Conservation (phyloP, 352 stramenopile genomes). For the Phytophthora foliorum region DNA sequence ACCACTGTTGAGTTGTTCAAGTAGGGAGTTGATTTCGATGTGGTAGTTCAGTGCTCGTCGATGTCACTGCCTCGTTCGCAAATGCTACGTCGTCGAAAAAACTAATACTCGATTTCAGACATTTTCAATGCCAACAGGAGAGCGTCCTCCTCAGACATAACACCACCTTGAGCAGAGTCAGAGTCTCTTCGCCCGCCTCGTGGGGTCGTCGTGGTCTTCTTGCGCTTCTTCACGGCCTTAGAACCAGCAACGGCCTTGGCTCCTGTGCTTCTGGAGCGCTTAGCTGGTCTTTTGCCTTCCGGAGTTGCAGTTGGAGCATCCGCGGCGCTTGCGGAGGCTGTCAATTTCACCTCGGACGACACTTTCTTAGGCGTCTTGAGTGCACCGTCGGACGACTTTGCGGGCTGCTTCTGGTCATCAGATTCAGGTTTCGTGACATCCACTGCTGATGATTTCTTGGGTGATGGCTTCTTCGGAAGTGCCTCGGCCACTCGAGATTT, state of each 20-base stretch:
- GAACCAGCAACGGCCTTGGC: slow-evolving; percentile 6
- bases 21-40: background rate
- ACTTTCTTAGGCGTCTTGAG: slow-evolving; percentile 5
- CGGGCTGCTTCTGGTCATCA: slow-evolving; percentile 1
- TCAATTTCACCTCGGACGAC: background rate
- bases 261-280: slow-evolving; percentile 23
- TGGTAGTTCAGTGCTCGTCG: no score
- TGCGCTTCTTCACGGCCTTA: slow-evolving; percentile 24
- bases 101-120: slow-evolving; percentile 55
- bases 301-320: background rate
- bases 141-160: slow-evolving; percentile 47
- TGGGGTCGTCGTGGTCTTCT: slow-evolving; percentile 21
- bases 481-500: background rate
- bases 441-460: background rate
- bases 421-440: background rate
- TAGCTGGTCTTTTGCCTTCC: slow-evolving; percentile 23
- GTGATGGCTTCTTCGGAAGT: slow-evolving; percentile 3
- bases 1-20: background rate
- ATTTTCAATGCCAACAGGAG: slow-evolving; percentile 49
- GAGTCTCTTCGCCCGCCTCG: slow-evolving; percentile 18
- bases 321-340: slow-evolving; percentile 12
- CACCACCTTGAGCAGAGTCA: slow-evolving; percentile 16
- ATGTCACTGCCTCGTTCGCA: no score
- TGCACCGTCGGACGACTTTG: background rate
- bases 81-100: no score